Evolutionary conservation across 2,329 filamentous ascomycete genomes (phyloP).

Genomic region (Clonostachys sp.): DNA sequence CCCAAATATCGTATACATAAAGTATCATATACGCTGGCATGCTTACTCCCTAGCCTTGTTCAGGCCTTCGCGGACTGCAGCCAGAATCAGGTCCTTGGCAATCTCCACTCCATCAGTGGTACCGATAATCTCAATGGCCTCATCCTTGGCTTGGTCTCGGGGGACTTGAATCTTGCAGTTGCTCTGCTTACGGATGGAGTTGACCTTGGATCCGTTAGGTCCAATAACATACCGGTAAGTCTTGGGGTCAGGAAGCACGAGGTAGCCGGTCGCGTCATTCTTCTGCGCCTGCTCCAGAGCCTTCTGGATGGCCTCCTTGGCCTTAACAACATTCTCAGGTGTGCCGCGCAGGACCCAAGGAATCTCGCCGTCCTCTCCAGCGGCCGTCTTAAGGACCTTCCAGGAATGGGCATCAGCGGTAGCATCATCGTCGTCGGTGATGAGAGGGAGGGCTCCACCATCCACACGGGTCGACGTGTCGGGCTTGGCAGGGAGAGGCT

Average conservation of each 20-base stretch:
- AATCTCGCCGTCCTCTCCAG: conserved; percentile 65
- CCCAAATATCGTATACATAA: too few species aligned
- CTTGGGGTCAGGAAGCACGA: conserved; percentile 83
- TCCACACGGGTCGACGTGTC: conserved; percentile 49
- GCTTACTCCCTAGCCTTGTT: conserved; percentile 23
- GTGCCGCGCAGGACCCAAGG: conserved; percentile 86
- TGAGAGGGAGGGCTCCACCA: conserved; percentile 71
- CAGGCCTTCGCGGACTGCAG: conserved; percentile 66
- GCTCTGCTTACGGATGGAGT: conserved; percentile 85
- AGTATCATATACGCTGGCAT: too few species aligned
- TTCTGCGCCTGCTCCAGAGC: conserved; percentile 69
- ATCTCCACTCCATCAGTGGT: conserved; percentile 75
- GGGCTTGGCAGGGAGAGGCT: conserved; percentile 69
- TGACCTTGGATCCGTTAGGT: conserved; percentile 84
- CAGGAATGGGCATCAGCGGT: conserved; percentile 71
- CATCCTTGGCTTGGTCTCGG: conserved; percentile 66
- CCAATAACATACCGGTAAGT: conserved; percentile 91
- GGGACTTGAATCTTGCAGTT: conserved; percentile 94
- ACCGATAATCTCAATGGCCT: conserved; percentile 89
- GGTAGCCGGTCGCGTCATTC: conserved; percentile 73
- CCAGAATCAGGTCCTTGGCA: conserved; percentile 84
- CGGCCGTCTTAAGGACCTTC: conserved; percentile 66
- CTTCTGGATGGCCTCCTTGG: conserved; percentile 67
- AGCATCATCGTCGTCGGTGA: conserved; percentile 76
- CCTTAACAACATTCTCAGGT: conserved; percentile 75